phyloP scores from a whole-genome alignment of 2,329 filamentous ascomycete genomes.

The Beauveria rudraprayagi region DNA sequence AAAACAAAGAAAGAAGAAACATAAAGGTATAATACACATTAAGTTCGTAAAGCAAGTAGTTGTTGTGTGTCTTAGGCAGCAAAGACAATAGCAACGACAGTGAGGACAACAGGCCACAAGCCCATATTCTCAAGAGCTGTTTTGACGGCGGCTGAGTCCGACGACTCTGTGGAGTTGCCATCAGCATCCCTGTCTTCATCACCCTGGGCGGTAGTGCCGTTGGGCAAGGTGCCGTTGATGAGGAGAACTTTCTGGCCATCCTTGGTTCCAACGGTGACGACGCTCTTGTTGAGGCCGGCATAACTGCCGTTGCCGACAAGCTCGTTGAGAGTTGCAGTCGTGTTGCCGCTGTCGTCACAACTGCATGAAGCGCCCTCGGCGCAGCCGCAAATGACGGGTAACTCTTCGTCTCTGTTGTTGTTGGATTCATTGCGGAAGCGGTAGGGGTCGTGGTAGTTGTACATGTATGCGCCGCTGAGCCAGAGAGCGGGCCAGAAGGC shows the following conservation, averaged over 20 bases:
- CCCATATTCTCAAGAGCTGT: slow-evolving; percentile 32
- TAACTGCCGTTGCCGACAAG: slow-evolving; percentile 61
- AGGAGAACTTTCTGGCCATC: slow-evolving; percentile 58
- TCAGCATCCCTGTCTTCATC: slow-evolving; percentile 31
- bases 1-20: not conserved
- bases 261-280: slow-evolving; percentile 54
- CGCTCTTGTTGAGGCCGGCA: slow-evolving; percentile 46
- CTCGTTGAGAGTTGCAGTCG: slow-evolving; percentile 49
- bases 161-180: slow-evolving; percentile 25
- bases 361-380: slow-evolving; percentile 44
- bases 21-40: slow-evolving; percentile 2
- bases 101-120: slow-evolving; percentile 41
- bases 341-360: slow-evolving; percentile 57
- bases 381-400: slow-evolving; percentile 41
- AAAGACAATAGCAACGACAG: slow-evolving; percentile 37
- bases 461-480: slow-evolving; percentile 56
- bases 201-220: slow-evolving; percentile 48
- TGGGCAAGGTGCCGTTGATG: slow-evolving; percentile 68
- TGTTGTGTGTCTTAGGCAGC: slow-evolving; percentile 24
- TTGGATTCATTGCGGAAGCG: slow-evolving; percentile 43
- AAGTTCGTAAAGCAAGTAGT: not conserved
- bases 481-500: slow-evolving; percentile 58
- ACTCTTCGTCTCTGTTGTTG: slow-evolving; percentile 29
- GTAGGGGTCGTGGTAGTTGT: slow-evolving; percentile 37
- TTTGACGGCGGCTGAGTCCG: slow-evolving; percentile 25